Evolutionary conservation across 1,284 basidiomycete genomes (phyloP).

Genomic region (Leccinum subspadiceum): DNA sequence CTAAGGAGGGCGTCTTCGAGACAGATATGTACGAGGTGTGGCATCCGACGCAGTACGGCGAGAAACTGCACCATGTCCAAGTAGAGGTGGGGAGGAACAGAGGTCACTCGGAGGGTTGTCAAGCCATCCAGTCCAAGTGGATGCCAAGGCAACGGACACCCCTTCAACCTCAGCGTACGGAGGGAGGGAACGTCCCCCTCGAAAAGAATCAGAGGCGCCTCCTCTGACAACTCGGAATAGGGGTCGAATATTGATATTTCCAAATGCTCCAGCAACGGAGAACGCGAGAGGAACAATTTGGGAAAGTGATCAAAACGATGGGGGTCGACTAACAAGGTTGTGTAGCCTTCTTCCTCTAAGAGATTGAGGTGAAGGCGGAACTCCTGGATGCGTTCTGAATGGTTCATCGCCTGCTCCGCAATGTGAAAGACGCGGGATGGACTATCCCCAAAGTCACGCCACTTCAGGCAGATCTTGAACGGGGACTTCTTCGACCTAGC

Average conservation of each 20-base stretch:
- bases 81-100: neutral
- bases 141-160: neutral
- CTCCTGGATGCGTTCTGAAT: neutral
- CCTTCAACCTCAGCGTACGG: neutral
- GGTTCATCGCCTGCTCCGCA: neutral
- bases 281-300: neutral
- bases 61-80: conserved; percentile 20
- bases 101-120: neutral
- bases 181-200: neutral
- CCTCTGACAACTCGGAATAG: neutral
- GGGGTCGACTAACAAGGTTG: too few relatives aligned
- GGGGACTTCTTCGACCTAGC: too few relatives aligned
- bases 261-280: neutral
- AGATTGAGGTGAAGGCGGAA: neutral
- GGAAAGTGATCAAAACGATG: conserved; percentile 1
- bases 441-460: neutral
- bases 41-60: conserved; percentile 26
- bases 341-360: neutral
- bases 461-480: neutral
- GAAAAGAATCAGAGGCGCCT: neutral
- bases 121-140: neutral
- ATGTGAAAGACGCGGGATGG: neutral
- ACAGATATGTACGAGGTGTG: conserved; percentile 20
- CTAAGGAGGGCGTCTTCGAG: neutral
- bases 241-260: neutral